These are phyloP conservation scores for Zopfia rhizophila DNA, from an alignment of 2,329 filamentous ascomycete species.

Conservation along the genomic window DNA sequence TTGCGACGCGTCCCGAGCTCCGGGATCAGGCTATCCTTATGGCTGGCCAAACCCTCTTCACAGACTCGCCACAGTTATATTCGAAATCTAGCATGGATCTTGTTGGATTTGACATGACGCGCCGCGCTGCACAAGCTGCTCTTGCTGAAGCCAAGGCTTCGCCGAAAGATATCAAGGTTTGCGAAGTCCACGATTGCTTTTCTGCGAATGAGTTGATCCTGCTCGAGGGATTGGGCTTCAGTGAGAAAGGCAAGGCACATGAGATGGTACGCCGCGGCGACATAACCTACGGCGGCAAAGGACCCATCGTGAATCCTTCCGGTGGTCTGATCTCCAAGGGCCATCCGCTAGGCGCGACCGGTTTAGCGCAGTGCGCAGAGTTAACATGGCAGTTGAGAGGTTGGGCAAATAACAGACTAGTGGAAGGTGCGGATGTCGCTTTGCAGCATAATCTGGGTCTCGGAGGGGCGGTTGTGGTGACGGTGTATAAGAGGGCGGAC, in stretches of 20 bases:
- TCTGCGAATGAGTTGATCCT: slow-evolving; percentile 91
- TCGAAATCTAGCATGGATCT: slow-evolving; percentile 83
- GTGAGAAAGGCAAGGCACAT: slow-evolving; percentile 83
- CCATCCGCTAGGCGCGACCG: slow-evolving; percentile 91
- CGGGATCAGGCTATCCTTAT: slow-evolving; percentile 83
- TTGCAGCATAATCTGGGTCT: slow-evolving; percentile 94
- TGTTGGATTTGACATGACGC: slow-evolving; percentile 88
- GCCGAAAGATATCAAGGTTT: slow-evolving; percentile 78
- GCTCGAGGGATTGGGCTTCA: slow-evolving; percentile 84
- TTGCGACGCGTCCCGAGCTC: slow-evolving; percentile 83
- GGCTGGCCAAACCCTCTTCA: slow-evolving; percentile 85
- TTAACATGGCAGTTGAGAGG: slow-evolving; percentile 93
- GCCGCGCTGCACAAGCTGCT: slow-evolving; percentile 74
- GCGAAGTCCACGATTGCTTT: slow-evolving; percentile 97
- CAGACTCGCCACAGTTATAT: slow-evolving; percentile 83
- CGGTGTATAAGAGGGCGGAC: slow-evolving; percentile 87
- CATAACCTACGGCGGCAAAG: slow-evolving; percentile 86
- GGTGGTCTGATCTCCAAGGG: slow-evolving; percentile 95
- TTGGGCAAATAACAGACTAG: slow-evolving; percentile 90
- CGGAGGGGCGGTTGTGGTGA: slow-evolving; percentile 88
- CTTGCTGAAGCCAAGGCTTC: slow-evolving; percentile 75
- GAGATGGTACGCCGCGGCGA: slow-evolving; percentile 87
- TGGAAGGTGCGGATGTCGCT: slow-evolving; percentile 73
- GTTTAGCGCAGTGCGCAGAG: slow-evolving; percentile 92
- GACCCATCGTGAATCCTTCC: slow-evolving; percentile 85